Percentiles rank a stretch among this genome's conserved stretches.
Conservation (phyloP, 208 protist species). For the Trypanosoma cruzi region DNA sequence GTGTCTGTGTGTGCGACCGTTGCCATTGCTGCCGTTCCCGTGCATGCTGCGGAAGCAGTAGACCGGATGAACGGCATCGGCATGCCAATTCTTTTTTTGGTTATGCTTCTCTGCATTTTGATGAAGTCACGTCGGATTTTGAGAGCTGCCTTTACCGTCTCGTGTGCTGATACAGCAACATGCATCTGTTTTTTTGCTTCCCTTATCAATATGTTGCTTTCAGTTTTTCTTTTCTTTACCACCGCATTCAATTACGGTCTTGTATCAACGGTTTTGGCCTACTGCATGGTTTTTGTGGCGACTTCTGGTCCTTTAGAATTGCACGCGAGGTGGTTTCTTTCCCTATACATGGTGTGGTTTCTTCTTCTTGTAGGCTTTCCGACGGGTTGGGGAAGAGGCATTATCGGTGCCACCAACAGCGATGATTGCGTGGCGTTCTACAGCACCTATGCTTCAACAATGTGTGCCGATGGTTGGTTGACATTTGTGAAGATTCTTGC, state of each 20-base stretch:
- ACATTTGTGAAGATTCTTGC: conserved; percentile 19
- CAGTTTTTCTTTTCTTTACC: conserved; percentile 24
- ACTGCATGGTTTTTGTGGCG: conserved; percentile 7
- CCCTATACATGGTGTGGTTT: conserved; percentile 16
- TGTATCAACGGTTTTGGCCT: conserved; percentile 9
- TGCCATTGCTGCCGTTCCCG: not conserved
- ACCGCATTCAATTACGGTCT: conserved; percentile 21
- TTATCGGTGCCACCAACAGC: conserved; percentile 10
- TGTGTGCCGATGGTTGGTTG: conserved; percentile 17
- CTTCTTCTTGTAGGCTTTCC: conserved; percentile 20
- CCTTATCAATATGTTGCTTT: conserved; percentile 13
- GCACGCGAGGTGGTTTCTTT: conserved; percentile 2
- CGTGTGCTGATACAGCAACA: not conserved
- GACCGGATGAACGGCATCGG: conserved; percentile 20
- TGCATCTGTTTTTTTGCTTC: conserved; percentile 4
- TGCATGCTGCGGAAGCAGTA: not conserved
- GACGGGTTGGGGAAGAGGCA: conserved; percentile 4
- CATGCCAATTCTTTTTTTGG: conserved; percentile 23
- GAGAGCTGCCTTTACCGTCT: not conserved
- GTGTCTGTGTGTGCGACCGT: not conserved
- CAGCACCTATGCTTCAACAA: conserved; percentile 7
- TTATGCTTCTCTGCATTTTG: conserved; percentile 4
- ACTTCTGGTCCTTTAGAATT: not conserved
- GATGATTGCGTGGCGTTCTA: conserved; percentile 11
- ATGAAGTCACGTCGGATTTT: not conserved